Base-by-base conservation (phyloP, 164 flowering plant genomes). In the Paratinospora sagittata region DNA sequence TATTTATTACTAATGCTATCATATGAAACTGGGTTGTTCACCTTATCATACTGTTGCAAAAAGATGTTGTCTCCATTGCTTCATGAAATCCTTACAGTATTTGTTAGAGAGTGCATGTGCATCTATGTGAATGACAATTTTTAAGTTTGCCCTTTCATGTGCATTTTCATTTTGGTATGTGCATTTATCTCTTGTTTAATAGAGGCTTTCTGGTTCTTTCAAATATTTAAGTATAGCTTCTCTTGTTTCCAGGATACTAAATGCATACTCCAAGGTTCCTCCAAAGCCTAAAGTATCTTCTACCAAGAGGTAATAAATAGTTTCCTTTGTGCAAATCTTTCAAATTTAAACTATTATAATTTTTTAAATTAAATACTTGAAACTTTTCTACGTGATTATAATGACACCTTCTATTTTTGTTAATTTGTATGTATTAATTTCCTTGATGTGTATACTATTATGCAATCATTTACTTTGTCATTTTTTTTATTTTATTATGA, bases 211-310 rank as follows among this genome's bases (percentile, higher is more conserved):
- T 49, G 57, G 57, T 49, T 7, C 57, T 49, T 49, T 49, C 11
- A 3, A 3, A 10, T 10, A 49, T 49, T 49, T 49, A 13, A 12
- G 24, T 27, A 17, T 68, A 24, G 34, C 23, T 65, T 41, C 57
- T 71, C 45, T 14, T 39, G 13, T 71, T 55, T 74, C 17, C 83
- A 93, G 98, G 87, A 91, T 93, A 74, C 85, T 93, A 14, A 86
- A 76, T 85, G 98, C 98, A 66, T 93, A 86, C 77, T 78, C 97
- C 70, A 93, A 91, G 75, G 92, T 86, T 80, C 95, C 96, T 70
- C 81, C 87, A 72, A 89, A 88, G 80, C 70, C 87, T 55, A 89
- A 86, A 80, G 84, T 82, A 37, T 65, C 93, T 69, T 41, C 91
- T 37, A 67, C 78, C 12, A 88, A 89, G 81, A 89, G 96, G 98